Evolutionary conservation across 2,329 filamentous ascomycete species (phyloP).

Genomic region (Ceratocystis cacaofunesta): DNA sequence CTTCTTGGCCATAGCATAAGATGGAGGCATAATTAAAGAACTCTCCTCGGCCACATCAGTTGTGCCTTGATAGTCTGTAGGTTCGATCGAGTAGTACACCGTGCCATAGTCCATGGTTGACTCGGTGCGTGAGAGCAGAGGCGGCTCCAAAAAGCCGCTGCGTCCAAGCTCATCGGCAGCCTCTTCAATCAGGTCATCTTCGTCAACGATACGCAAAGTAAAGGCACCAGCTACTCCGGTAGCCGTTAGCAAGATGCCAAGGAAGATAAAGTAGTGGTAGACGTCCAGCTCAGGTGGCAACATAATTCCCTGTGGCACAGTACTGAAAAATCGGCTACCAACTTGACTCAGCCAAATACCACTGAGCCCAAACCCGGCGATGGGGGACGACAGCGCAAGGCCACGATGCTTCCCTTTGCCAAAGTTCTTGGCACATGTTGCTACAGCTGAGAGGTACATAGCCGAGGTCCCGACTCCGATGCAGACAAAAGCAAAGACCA

Average conservation of each 20-base stretch:
- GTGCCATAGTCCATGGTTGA: slow-evolving; percentile 48
- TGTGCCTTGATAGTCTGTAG: slow-evolving; percentile 15
- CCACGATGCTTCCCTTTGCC: slow-evolving; percentile 77
- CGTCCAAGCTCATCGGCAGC: slow-evolving; percentile 82
- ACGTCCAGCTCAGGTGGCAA: slow-evolving; percentile 48
- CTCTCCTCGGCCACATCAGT: slow-evolving; percentile 26
- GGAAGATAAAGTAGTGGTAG: slow-evolving; percentile 75
- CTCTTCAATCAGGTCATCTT: slow-evolving; percentile 76
- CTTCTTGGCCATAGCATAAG: slow-evolving; percentile 34
- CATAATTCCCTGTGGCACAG: slow-evolving; percentile 47
- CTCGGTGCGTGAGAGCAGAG: slow-evolving; percentile 42
- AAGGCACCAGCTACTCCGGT: slow-evolving; percentile 63
- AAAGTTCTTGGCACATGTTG: slow-evolving; percentile 96
- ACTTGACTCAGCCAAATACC: slow-evolving; percentile 94
- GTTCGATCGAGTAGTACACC: slow-evolving; percentile 26
- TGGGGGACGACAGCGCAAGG: slow-evolving; percentile 75
- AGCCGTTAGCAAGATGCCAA: slow-evolving; percentile 53
- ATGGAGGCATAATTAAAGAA: background rate
- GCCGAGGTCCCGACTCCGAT: slow-evolving; percentile 72
- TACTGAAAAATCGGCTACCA: slow-evolving; percentile 62
- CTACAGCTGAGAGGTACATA: slow-evolving; percentile 85
- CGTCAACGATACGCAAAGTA: slow-evolving; percentile 62
- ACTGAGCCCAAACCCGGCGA: slow-evolving; percentile 82
- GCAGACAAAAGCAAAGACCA: slow-evolving; percentile 71
- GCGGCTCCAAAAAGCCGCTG: slow-evolving; percentile 66